Percentiles rank a stretch among this genome's conserved stretches.
Conservation (phyloP, 1,139 yeast genomes). For the Yamadazyma songkhlaensis region DNA sequence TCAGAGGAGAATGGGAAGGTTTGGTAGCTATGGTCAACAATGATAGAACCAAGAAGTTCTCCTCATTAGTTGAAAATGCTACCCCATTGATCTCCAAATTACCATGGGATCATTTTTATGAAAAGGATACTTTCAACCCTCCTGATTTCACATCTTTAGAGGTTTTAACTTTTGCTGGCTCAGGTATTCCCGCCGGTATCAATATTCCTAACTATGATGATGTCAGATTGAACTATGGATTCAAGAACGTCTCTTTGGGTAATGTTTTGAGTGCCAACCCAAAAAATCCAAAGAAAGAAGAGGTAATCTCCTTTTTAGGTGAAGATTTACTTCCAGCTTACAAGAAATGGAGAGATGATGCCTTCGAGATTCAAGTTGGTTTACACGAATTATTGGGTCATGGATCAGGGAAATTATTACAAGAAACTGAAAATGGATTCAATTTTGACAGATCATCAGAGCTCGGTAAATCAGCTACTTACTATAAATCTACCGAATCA, state of each 20-base stretch:
- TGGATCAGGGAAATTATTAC: conserved; percentile 80
- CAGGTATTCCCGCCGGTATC: conserved; percentile 91
- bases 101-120: conserved; percentile 76
- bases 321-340: conserved; percentile 52
- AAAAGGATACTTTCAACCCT: conserved; percentile 82
- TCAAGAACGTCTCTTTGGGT: conserved; percentile 86
- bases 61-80: conserved; percentile 65
- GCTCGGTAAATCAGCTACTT: conserved; percentile 60
- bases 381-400: conserved; percentile 91
- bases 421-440: conserved; percentile 64
- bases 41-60: conserved; percentile 79
- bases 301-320: conserved; percentile 65
- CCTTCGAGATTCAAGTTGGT: conserved; percentile 91
- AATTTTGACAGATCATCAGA: conserved; percentile 73
- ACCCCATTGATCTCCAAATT: conserved; percentile 58
- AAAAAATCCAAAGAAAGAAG: conserved; percentile 60
- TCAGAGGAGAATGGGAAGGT: conserved; percentile 94
- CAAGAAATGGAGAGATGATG: conserved; percentile 73
- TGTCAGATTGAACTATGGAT: conserved; percentile 76
- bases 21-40: conserved; percentile 89
- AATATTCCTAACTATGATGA: conserved; percentile 92
- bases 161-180: conserved; percentile 84
- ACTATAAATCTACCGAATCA: conserved; percentile 76
- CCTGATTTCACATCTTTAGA: conserved; percentile 91
- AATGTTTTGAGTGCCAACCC: conserved; percentile 72